phyloP scores from a whole-genome alignment of 192 early-diverging fungal genomes.

The Blastocladiella britannica region DNA sequence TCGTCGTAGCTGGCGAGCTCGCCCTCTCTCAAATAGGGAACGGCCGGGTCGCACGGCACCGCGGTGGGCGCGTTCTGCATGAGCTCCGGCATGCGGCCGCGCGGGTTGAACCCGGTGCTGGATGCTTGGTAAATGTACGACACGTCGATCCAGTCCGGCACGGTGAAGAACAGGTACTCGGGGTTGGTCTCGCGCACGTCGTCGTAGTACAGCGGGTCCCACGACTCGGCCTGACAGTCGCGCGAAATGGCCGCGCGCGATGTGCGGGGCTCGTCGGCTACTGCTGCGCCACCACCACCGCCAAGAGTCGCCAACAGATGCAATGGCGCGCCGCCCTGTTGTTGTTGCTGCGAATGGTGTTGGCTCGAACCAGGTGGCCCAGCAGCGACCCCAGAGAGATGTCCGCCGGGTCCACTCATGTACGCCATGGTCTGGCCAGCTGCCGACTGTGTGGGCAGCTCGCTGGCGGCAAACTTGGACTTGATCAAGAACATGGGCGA shows the following conservation, averaged over 20 bases:
- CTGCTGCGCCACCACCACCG: no score
- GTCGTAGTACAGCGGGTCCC: constrained; percentile 30
- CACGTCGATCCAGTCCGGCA: constrained; percentile 6
- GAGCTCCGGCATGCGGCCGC: background rate
- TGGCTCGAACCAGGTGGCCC: no score
- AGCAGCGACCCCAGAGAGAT: no score
- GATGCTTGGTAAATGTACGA: background rate
- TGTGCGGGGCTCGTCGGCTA: background rate
- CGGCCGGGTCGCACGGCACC: no score
- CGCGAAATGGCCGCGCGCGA: background rate
- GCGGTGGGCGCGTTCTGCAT: background rate
- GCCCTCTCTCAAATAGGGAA: no score
- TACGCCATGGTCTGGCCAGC: no score
- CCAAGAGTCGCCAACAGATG: no score
- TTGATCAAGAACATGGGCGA: constrained; percentile 71
- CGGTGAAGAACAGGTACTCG: constrained; percentile 8
- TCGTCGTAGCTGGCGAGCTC: no score
- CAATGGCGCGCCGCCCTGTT: no score
- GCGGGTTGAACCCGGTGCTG: background rate
- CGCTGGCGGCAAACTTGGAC: constrained; percentile 14
- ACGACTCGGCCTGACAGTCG: background rate
- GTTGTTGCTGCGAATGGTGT: no score
- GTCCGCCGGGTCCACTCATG: no score
- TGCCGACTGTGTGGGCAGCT: background rate
- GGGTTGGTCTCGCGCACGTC: constrained; percentile 11